Percentiles rank a stretch among this genome's conserved stretches.
Conservation (phyloP, 106 monocot genomes). For the Iris macrosiphon region DNA sequence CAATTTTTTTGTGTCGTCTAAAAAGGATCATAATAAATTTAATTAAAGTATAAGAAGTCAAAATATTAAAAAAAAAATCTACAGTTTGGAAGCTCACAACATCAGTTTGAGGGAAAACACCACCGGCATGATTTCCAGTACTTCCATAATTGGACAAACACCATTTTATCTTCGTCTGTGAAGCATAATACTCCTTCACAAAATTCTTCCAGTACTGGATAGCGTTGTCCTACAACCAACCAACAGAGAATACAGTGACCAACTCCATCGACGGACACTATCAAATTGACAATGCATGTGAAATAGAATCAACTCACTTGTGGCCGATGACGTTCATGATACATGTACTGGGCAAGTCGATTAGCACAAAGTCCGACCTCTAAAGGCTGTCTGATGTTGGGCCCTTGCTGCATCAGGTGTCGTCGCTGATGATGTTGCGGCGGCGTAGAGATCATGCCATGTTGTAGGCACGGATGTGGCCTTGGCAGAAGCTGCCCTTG, state of each 20-base stretch:
- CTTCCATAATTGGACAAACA: slow-evolving; percentile 17
- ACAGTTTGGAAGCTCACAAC: background rate
- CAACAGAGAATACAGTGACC: background rate
- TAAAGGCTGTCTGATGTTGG: too few relatives aligned
- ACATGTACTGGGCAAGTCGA: slow-evolving; percentile 45
- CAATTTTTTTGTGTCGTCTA: too few relatives aligned
- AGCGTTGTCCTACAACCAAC: slow-evolving; percentile 32
- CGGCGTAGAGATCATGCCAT: too few relatives aligned
- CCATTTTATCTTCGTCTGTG: slow-evolving; percentile 21
- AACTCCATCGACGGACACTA: background rate
- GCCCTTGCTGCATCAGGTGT: too few relatives aligned
- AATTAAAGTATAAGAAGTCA: background rate
- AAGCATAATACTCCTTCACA: slow-evolving; percentile 13
- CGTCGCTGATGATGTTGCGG: too few relatives aligned
- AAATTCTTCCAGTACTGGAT: slow-evolving; percentile 20
- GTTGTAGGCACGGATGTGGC: too few relatives aligned
- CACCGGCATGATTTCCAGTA: slow-evolving; percentile 9
- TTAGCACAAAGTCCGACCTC: slow-evolving; percentile 42
- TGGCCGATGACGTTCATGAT: slow-evolving; percentile 41
- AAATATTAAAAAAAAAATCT: background rate
- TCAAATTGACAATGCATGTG: background rate
- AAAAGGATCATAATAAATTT: too few relatives aligned
- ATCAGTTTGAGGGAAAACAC: slow-evolving; percentile 13
- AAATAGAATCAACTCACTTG: slow-evolving; percentile 18
- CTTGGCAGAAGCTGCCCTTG: too few relatives aligned